Evolutionary conservation across 2,329 filamentous ascomycete species (phyloP).

Genomic region (Fusarium transvaalense): DNA sequence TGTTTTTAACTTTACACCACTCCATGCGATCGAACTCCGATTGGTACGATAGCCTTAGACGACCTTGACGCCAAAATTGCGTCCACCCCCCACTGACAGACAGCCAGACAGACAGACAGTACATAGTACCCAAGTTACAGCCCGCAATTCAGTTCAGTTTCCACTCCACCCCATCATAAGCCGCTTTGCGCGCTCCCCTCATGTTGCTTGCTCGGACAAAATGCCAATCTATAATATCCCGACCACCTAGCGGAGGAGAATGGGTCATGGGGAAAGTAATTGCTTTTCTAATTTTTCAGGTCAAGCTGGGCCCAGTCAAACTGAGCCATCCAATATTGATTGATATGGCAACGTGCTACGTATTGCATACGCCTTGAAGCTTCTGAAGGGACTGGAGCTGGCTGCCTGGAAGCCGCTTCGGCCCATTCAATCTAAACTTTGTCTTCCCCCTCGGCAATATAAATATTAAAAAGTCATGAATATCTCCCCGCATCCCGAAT

Average conservation of each 20-base stretch:
- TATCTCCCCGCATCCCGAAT: not conserved
- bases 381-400: too few species aligned
- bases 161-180: slow-evolving; percentile 36
- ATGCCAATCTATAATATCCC: not conserved
- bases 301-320: not conserved
- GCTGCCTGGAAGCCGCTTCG: not conserved
- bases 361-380: not conserved
- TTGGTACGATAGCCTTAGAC: slow-evolving; percentile 51
- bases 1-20: slow-evolving; percentile 47
- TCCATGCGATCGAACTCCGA: slow-evolving; percentile 51
- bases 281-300: not conserved
- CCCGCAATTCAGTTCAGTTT: not conserved
- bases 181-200: slow-evolving; percentile 7
- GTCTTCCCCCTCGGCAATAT: not conserved
- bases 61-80: slow-evolving; percentile 42
- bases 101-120: too few species aligned
- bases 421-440: slow-evolving; percentile 7
- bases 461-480: not conserved
- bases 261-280: not conserved
- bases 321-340: too few species aligned
- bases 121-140: too few species aligned
- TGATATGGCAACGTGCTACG: not conserved
- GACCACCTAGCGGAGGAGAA: not conserved
- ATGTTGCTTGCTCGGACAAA: not conserved
- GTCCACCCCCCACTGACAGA: slow-evolving; percentile 33